Base-by-base conservation (phyloP, 495 filamentous ascomycete species). In the Ascobolus immersus region DNA sequence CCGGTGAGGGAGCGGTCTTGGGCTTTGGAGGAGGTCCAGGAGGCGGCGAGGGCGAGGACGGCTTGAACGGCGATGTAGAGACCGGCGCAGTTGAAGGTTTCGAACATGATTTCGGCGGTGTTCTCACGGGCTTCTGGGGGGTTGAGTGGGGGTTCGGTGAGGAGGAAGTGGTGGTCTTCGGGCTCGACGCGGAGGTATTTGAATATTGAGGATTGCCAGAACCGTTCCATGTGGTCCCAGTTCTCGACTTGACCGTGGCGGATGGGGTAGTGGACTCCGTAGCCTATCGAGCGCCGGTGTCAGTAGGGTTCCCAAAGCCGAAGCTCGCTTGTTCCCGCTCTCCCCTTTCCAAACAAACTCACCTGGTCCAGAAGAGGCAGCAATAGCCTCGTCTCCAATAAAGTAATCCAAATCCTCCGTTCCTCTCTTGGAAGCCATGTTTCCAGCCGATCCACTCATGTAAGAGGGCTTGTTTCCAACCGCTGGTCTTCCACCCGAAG, bases 131-230 rank as follows among this genome's bases (percentile, higher is more conserved):
- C 93, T 60, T 96, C 86, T 13, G 86, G 86, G 17, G 86, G 86
- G 56, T 96, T 94, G 38, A 94, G 64, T 37, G 86, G 89, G 31
- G 86, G 86, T 51, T 96, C 86, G 32, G 86, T 96, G 35, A 96
- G 72, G 28, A 96, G 69, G 55, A 96, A 96, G 57, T 91, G 74
- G 50, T 96, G 86, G 49, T 96, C 86, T 58, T 96, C 86, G 17
- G 86, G 86, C 54, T 96, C 86, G 37, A 96, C 86, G 35, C 86
- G 70, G 23, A 96, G 67, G 52, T 96, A 96, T 52, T 94, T 94
- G 64, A 96, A 96, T 55, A 96, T 96, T 17, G 89, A 94, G 57
- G 92, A 93, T 30, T 89, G 93, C 86, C 86, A 96, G 54, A 92
- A 96, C 34, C 86, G 69, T 51, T 96, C 86, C 86, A 96, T 96